phyloP scores from a whole-genome alignment of 73 alveolate genomes.

The Paraurostyla sp. region DNA sequence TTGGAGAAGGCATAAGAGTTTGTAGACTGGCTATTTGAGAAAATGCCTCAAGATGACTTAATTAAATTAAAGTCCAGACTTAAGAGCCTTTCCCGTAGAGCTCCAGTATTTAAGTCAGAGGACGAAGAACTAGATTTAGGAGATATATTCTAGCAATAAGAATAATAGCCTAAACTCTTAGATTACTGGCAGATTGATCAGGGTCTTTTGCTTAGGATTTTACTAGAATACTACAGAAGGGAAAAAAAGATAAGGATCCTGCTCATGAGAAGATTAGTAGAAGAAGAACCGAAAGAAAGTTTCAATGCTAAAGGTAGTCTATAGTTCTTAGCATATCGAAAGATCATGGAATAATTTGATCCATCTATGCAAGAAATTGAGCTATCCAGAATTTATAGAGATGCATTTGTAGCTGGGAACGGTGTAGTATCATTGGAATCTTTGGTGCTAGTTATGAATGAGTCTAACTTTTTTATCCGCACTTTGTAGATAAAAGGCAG shows the following conservation, averaged over 20 bases:
- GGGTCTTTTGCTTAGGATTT: constrained; percentile 37
- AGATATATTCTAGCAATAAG: constrained; percentile 19
- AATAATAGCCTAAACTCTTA: neutral
- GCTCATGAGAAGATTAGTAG: constrained; percentile 29
- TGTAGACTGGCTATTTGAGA: constrained; percentile 69
- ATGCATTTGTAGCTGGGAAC: constrained; percentile 62
- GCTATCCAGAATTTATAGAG: constrained; percentile 46
- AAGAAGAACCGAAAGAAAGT: constrained; percentile 53
- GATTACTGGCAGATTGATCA: constrained; percentile 56
- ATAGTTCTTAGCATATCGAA: neutral
- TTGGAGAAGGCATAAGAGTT: constrained; percentile 66
- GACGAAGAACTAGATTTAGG: constrained; percentile 45
- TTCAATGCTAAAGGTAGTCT: neutral
- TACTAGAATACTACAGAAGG: constrained; percentile 58
- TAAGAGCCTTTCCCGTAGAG: constrained; percentile 4
- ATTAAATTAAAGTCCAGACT: constrained; percentile 57
- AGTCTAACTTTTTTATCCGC: constrained; percentile 26
- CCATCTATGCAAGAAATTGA: constrained; percentile 46
- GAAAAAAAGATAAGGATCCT: constrained; percentile 48
- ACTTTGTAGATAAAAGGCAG: constrained; percentile 35
- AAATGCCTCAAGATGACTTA: constrained; percentile 70
- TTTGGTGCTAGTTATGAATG: constrained; percentile 23
- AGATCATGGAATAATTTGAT: constrained; percentile 56
- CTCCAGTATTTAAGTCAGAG: constrained; percentile 41
- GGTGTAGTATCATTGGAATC: constrained; percentile 57